These are phyloP conservation scores for Spongospora subterranea DNA, from an alignment of 208 protist genomes.

Conservation along the genomic window DNA sequence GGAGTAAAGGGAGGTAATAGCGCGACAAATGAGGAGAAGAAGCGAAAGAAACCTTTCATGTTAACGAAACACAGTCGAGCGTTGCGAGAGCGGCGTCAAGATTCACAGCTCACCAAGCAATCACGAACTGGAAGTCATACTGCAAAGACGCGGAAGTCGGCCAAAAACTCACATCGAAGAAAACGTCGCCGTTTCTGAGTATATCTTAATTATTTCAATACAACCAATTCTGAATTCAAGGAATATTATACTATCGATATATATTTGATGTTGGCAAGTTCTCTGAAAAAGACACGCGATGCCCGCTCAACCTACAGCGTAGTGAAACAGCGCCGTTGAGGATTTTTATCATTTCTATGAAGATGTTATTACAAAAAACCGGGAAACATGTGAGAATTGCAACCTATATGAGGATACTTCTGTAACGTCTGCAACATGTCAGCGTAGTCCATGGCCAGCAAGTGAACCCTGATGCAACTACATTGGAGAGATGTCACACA, in stretches of 20 bases:
- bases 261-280: conserved; percentile 32
- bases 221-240: background rate
- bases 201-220: conserved; percentile 14
- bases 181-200: conserved; percentile 24
- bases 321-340: background rate
- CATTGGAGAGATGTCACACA: background rate
- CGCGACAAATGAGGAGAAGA: conserved; percentile 52
- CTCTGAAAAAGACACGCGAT: conserved; percentile 7
- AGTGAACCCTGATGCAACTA: background rate
- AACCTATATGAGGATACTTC: background rate
- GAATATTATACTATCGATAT: conserved; percentile 9
- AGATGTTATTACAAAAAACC: background rate
- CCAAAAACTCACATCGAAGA: conserved; percentile 3
- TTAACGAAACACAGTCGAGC: conserved; percentile 33
- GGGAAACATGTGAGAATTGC: background rate
- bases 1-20: conserved; percentile 47
- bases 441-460: conserved; percentile 1
- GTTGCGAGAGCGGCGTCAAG: background rate
- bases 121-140: background rate
- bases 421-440: conserved; percentile 44
- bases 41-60: conserved; percentile 13
- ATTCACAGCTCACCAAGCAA: conserved; percentile 44
- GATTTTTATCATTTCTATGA: background rate
- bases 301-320: background rate
- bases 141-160: conserved; percentile 26